Base-by-base conservation (phyloP, 179 eudicot species). In the Gypsophila paniculata region DNA sequence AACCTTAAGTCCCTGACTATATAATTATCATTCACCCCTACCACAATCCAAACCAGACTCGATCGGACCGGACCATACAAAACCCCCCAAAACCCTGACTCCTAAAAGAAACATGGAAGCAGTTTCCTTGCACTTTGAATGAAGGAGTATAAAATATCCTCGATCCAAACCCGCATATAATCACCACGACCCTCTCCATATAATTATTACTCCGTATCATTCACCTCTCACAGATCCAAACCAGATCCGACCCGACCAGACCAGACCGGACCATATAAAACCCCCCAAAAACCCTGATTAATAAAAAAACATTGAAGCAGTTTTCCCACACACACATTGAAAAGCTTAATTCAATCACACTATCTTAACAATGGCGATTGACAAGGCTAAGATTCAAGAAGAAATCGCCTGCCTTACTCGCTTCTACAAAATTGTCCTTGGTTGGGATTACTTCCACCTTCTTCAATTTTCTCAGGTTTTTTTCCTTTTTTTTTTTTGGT, bases 381-480 rank as follows among this genome's bases (percentile, higher is more conserved):
- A 73, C 17, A 77, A 75, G 48, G 70, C 5, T 48, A 80, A 65
- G 65, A 39, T 73, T 64, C 72, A 73, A 53, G 78, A 69, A 46
- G 78, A 73, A 22, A 71, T 61, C 73, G 72, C 77, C 11, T 74
- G 75, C 21, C 39, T 80, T 69, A 3, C 44, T 53, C 90, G 85
- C 34, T 93, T 93, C 62, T 88, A 89, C 86, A 85, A 85, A 74
- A 89, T 83, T 42, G 96, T 91, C 46, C 98, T 93, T 52, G 75
- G 86, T 25, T 93, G 98, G 97, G 91, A 93, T 80, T 91, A 91
- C 76, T 75, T 83, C 17, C 87, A 78, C 52, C 79, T 91, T 69
- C 80, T 78, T 59, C 75, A 73, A 54, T 84, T 83, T 53, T 78
- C 81, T 55, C 19, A 77, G 68, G 98, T 81, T 72, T 65, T 58